Evolutionary conservation across 495 filamentous ascomycete genomes (phyloP).

Genomic region (Bryoglossum gracile): DNA sequence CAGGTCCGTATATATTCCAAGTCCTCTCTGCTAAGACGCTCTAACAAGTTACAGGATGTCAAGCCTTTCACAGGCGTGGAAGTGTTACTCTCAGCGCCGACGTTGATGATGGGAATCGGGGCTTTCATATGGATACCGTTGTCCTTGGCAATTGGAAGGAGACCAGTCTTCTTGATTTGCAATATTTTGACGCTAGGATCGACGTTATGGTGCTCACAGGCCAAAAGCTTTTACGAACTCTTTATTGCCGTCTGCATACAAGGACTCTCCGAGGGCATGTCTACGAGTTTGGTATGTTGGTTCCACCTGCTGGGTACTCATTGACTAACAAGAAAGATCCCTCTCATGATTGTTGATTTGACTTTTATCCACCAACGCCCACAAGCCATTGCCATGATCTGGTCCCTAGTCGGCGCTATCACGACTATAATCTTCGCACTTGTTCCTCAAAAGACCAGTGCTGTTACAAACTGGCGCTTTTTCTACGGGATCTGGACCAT

Average conservation of each 20-base stretch:
- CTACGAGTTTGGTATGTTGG: not conserved
- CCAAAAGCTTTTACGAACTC: constrained; percentile 6
- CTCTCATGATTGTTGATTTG: constrained; percentile 13
- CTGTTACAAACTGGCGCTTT: not conserved
- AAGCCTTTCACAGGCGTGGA: not conserved
- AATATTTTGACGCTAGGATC: constrained; percentile 26
- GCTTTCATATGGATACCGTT: constrained; percentile 37
- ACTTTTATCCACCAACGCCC: constrained; percentile 13
- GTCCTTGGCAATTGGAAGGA: constrained; percentile 33
- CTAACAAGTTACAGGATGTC: not conserved
- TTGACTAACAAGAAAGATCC: not conserved
- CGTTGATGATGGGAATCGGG: constrained; percentile 34
- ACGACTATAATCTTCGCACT: not conserved
- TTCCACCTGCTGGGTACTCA: not conserved
- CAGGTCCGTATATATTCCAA: too few species aligned
- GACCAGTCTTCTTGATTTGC: constrained; percentile 30
- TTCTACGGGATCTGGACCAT: constrained; percentile 6
- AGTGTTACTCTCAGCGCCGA: constrained; percentile 11
- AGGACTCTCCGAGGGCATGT: constrained; percentile 6
- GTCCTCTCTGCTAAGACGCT: too few species aligned
- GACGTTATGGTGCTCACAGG: not conserved
- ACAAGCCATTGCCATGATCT: constrained; percentile 1
- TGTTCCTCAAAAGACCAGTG: not conserved
- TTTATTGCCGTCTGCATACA: constrained; percentile 2
- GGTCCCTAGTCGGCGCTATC: not conserved